Base-by-base conservation (phyloP, 441 rosid species). In the Gossypium schwendimanii region DNA sequence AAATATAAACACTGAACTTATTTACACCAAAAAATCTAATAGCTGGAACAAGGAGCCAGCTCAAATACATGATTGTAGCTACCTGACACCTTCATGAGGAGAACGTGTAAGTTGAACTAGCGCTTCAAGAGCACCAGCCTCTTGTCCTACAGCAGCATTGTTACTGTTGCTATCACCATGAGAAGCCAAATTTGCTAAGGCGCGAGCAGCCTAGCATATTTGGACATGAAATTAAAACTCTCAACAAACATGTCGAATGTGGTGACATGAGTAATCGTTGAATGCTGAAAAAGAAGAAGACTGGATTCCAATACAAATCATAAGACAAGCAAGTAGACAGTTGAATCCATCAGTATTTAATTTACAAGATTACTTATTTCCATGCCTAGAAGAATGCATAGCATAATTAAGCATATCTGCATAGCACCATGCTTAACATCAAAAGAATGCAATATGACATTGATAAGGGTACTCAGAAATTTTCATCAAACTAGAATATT, bases 61-160 rank as follows among this genome's bases (percentile, higher is more conserved):
- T 24, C n/a, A 26, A 58, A 58, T 24, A 24, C 39, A 5, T 58
- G 39, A 58, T 58, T 24, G 18, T 4, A 58, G 5, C 20, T 84
- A 91, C 96, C 93, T 94, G 84, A 94, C 99, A 80, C 99, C 99
- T 84, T 94, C 99, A 80, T 94, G 91, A 53, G 84, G 93, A 21
- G 97, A 89, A 68, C 86, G 85, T 8, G 96, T 91, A 54, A 94
- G 94, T 78, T 91, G 94, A 75, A 94, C 97, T 65, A 94, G 91
- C 55, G 98, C 97, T 84, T 94, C 98, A 33, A 94, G 90, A 72
- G 99, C 98, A 73, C 99, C 98, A 69, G 84, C 86, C 81, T 94
- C 99, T 86, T 89, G 93, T 75, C 99, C 99, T 78, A 94, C 96
- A 15, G 96, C 97, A 77, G 98, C 89, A 83, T 94, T 94, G 69